Base-by-base conservation (phyloP, 2,329 filamentous ascomycete species). In the Exophiala mesophila region DNA sequence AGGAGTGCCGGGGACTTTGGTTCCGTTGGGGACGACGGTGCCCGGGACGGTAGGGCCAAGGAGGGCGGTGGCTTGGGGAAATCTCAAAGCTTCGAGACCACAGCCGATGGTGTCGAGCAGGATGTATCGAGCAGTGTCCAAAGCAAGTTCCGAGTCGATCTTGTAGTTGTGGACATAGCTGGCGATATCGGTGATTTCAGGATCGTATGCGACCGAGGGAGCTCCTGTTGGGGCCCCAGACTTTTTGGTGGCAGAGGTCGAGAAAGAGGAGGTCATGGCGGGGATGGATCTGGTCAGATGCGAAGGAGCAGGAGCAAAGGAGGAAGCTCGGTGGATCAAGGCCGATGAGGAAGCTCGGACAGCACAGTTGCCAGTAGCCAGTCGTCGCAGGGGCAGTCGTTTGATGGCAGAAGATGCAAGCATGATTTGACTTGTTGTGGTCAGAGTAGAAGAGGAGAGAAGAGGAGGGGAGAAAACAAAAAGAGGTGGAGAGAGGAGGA, bases 31-130 rank as follows among this genome's bases (percentile, higher is more conserved):
- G 41, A 97, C 90, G 33, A 83, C 70, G 39, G 92, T 96, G 57
- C 90, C 92, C 48, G 86, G 82, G 37, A 98, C 90, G 55, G 90
- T 77, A 39, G 92, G 92, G 15, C 92, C 92, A 29, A 98, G 82
- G 46, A 97, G 79, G 73, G 96, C 96, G 53, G 84, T 81, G 77
- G 92, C 97, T 70, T 96, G 87, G 67, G 89, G 87, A 74, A 98
- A 98, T 57, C 84, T 83, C 61, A 98, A 78, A 55, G 87, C 92
- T 73, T 97, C 89, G 52, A 98, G 82, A 63, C 92, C 92, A 67
- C 92, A 98, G 61, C 92, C 92, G 35, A 98, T 78, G 42, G 92
- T 97, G 68, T 98, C 92, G 62, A 97, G 80, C 68, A 98, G 88
- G 56, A 97, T 89, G 73, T 88, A 90, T 70, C 92, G 84, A 51